Conservation (phyloP, 495 filamentous ascomycete species). For the Hypomontagnella submonticulosa region DNA sequence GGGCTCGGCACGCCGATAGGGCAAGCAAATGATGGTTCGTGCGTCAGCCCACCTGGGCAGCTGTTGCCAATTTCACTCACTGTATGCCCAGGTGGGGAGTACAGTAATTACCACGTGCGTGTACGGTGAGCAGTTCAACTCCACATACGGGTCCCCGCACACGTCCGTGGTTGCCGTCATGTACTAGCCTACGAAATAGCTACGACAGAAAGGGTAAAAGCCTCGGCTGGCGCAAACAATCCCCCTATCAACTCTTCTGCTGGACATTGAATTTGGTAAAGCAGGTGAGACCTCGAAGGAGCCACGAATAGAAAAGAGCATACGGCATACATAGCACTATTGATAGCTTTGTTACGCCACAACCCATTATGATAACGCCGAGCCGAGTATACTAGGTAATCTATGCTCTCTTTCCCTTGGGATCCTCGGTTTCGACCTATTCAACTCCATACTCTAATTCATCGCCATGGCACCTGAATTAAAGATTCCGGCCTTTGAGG, state of each 20-base stretch:
- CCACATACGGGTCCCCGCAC: neutral
- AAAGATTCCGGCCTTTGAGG: slow-evolving; percentile 67
- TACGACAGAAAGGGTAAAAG: slow-evolving; percentile 6
- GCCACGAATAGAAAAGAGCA: too few species aligned
- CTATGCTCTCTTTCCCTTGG: neutral
- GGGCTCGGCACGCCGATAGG: slow-evolving; percentile 35
- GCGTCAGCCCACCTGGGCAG: too few species aligned
- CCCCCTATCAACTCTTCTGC: too few species aligned
- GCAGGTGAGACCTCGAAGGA: too few species aligned
- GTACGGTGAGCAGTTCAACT: neutral
- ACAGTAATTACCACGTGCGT: too few species aligned
- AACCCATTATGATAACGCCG: too few species aligned
- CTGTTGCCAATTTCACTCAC: too few species aligned
- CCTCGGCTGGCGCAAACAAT: slow-evolving; percentile 5
- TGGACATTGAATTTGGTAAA: too few species aligned
- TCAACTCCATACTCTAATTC: neutral
- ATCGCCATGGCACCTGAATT: slow-evolving; percentile 50
- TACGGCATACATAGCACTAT: too few species aligned
- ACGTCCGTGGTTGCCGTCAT: neutral
- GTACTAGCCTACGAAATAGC: neutral
- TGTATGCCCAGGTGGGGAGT: too few species aligned
- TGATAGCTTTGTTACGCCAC: too few species aligned
- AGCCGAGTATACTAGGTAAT: neutral
- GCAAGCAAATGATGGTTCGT: slow-evolving; percentile 14
- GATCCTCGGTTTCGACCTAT: neutral